phyloP scores from a whole-genome alignment of 2,329 filamentous ascomycete genomes.

The Penicillium thymicola region DNA sequence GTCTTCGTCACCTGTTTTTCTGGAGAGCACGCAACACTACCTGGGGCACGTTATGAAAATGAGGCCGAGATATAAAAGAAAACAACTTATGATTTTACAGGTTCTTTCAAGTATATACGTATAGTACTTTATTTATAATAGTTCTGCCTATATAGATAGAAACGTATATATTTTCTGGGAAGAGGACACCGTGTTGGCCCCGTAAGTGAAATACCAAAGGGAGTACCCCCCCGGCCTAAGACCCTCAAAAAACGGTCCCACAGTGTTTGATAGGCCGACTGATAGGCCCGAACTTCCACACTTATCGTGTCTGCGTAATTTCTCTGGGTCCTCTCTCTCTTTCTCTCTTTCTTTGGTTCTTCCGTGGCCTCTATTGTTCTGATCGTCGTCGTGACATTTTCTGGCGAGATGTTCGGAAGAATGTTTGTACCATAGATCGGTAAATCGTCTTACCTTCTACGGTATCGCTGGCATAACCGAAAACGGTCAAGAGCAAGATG shows the following conservation, averaged over 20 bases:
- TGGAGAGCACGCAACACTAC: neutral
- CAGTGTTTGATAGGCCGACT: conserved; percentile 2
- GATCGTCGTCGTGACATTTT: conserved; percentile 15
- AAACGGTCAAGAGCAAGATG: conserved; percentile 56
- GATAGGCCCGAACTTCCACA: neutral
- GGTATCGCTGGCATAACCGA: conserved; percentile 57
- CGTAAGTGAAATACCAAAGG: conserved; percentile 3
- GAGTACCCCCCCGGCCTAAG: neutral
- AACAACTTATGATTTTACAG: neutral
- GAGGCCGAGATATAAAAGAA: neutral
- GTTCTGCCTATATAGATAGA: conserved; percentile 6
- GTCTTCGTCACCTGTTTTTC: conserved; percentile 34
- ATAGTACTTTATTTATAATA: neutral
- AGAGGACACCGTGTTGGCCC: conserved; percentile 16
- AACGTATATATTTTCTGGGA: neutral
- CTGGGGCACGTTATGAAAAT: neutral
- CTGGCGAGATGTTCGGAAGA: conserved; percentile 34
- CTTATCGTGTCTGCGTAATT: neutral
- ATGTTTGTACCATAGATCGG: conserved; percentile 39
- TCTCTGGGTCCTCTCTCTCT: no score
- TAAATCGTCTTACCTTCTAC: conserved; percentile 55
- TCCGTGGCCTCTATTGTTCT: neutral
- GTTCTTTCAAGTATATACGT: neutral
- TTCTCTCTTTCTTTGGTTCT: neutral
- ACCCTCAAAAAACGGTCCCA: neutral